Evolutionary conservation across 495 filamentous ascomycete genomes (phyloP).

Genomic region (Mycothermus thermophilus): DNA sequence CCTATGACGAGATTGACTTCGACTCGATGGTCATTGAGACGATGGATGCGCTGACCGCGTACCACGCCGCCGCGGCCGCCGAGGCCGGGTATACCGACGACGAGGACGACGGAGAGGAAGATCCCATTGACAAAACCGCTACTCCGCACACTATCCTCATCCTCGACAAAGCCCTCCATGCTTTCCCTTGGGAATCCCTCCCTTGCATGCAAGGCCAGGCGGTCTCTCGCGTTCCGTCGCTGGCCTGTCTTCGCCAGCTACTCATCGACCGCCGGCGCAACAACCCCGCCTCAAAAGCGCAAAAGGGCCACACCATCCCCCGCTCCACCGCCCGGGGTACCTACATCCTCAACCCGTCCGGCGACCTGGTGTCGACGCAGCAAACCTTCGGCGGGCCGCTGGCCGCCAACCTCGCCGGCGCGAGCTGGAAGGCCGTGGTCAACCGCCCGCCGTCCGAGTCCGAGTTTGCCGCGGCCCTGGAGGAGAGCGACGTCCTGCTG

Average conservation of each 20-base stretch:
- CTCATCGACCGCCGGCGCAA: slow-evolving; percentile 22
- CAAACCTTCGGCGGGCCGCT: slow-evolving; percentile 52
- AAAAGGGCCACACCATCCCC: slow-evolving; percentile 40
- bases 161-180: slow-evolving; percentile 79
- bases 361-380: slow-evolving; percentile 71
- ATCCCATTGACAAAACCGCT: no score
- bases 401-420: slow-evolving; percentile 25
- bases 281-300: slow-evolving; percentile 4
- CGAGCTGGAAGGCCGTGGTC: slow-evolving; percentile 51
- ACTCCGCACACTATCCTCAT: slow-evolving; percentile 82
- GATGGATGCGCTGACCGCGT: slow-evolving; percentile 61
- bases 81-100: slow-evolving; percentile 21
- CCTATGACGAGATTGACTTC: slow-evolving; percentile 95
- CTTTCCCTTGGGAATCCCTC: slow-evolving; percentile 91
- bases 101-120: no score
- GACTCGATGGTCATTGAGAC: slow-evolving; percentile 79
- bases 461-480: slow-evolving; percentile 53
- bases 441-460: slow-evolving; percentile 57
- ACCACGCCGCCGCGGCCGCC: slow-evolving; percentile 45
- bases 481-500: slow-evolving; percentile 52
- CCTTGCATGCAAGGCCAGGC: slow-evolving; percentile 69
- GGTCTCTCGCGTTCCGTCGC: slow-evolving; percentile 70
- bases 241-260: slow-evolving; percentile 56
- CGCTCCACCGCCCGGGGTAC: slow-evolving; percentile 44
- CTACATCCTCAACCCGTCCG: slow-evolving; percentile 78